Conservation (phyloP, 2,329 filamentous ascomycete species). For the Aspergillus oerlinghausenensis region DNA sequence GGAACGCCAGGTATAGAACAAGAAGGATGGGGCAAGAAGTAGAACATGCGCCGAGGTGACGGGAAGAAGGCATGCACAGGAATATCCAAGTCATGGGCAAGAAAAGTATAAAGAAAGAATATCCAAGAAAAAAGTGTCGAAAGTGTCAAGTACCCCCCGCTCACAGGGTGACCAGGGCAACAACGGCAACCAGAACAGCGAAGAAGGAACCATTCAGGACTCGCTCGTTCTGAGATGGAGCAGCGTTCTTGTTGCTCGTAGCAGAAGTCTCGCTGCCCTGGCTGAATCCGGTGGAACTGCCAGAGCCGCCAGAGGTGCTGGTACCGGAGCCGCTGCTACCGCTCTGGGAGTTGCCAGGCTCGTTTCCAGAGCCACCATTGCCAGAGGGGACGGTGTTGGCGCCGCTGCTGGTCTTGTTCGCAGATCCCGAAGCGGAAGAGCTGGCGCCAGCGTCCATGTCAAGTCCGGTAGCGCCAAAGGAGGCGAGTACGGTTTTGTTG, state of each 20-base stretch:
- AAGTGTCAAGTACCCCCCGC: slow-evolving; percentile 11
- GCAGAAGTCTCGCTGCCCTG: slow-evolving; percentile 19
- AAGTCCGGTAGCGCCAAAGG: slow-evolving; percentile 73
- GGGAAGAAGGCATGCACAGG: slow-evolving; percentile 6
- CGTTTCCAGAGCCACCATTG: slow-evolving; percentile 29
- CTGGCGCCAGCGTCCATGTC: slow-evolving; percentile 52
- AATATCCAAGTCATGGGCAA: slow-evolving; percentile 3
- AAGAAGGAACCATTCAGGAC: slow-evolving; percentile 44
- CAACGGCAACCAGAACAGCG: slow-evolving; percentile 43
- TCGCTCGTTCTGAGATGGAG: slow-evolving; percentile 34
- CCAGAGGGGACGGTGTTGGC: slow-evolving; percentile 30
- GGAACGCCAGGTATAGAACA: slow-evolving; percentile 16
- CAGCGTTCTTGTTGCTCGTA: slow-evolving; percentile 19
- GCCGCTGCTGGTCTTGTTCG: slow-evolving; percentile 8
- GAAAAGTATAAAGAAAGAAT: slow-evolving; percentile 2
- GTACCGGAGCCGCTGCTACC: slow-evolving; percentile 12
- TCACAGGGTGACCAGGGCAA: slow-evolving; percentile 44
- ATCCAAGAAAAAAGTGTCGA: not conserved
- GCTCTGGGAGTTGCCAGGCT: slow-evolving; percentile 16
- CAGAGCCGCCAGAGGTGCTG: slow-evolving; percentile 7
- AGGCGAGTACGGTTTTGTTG: slow-evolving; percentile 70
- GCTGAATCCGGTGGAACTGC: slow-evolving; percentile 27
- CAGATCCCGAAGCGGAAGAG: slow-evolving; percentile 6
- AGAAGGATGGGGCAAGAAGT: slow-evolving; percentile 8
- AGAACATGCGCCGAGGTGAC: slow-evolving; percentile 7